These are phyloP conservation scores for Epichloe gansuensis DNA, from an alignment of 2,329 filamentous ascomycete genomes.

Conservation along the genomic window DNA sequence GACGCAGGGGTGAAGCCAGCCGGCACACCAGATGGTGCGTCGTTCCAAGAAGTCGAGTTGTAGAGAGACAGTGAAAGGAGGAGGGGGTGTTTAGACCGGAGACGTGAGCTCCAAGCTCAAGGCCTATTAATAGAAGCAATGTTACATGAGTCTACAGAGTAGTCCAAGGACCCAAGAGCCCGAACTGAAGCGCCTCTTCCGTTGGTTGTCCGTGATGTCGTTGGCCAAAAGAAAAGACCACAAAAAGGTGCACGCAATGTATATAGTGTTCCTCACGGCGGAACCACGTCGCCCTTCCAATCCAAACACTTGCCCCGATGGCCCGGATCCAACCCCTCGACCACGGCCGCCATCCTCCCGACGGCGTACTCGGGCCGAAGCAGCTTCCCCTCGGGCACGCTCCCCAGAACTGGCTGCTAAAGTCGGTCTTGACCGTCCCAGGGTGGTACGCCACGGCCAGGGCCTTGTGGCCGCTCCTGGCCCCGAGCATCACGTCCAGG, in stretches of 20 bases:
- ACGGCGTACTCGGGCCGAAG: slow-evolving; percentile 56
- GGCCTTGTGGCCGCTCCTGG: slow-evolving; percentile 46
- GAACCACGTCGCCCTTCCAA: slow-evolving; percentile 53
- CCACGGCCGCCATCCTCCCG: slow-evolving; percentile 49
- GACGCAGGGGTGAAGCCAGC: slow-evolving; percentile 27
- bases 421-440: slow-evolving; percentile 64
- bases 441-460: slow-evolving; percentile 64
- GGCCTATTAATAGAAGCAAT: not conserved
- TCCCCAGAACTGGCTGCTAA: slow-evolving; percentile 63
- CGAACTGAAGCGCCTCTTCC: too few species aligned
- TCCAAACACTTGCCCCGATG: slow-evolving; percentile 56
- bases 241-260: too few species aligned
- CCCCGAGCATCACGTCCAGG: slow-evolving; percentile 54
- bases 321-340: slow-evolving; percentile 34
- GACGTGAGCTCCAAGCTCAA: too few species aligned
- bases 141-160: not conserved
- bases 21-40: slow-evolving; percentile 41
- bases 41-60: slow-evolving; percentile 54
- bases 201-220: too few species aligned
- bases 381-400: slow-evolving; percentile 47
- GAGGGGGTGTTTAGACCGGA: not conserved
- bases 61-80: slow-evolving; percentile 18
- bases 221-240: too few species aligned
- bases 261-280: slow-evolving; percentile 29
- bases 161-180: not conserved